A percentile compares a stretch with the other conserved stretches of the same genome.
Conservation (phyloP, 2,329 filamentous ascomycete species). For the Beauveria asiatica region DNA sequence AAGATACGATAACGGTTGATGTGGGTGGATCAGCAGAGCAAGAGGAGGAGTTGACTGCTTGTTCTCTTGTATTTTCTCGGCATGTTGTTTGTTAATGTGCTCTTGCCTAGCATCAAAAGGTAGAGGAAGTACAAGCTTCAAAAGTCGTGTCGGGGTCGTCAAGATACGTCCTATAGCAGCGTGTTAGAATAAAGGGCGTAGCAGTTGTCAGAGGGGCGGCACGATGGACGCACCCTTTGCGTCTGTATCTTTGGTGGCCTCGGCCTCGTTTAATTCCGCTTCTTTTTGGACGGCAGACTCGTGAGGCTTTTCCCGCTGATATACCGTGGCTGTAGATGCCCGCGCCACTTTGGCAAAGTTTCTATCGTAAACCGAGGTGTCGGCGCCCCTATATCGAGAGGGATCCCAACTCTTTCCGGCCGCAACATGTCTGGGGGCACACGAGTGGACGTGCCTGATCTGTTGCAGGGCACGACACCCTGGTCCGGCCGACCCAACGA, state of each 20-base stretch:
- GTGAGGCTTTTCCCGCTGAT: background rate
- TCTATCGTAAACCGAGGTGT: background rate
- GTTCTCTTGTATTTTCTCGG: constrained; percentile 23
- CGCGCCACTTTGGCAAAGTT: constrained; percentile 4
- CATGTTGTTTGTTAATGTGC: constrained; percentile 32
- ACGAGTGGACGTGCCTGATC: background rate
- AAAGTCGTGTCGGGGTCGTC: constrained; percentile 69
- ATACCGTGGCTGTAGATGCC: constrained; percentile 5
- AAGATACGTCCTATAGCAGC: constrained; percentile 58
- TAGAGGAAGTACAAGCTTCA: constrained; percentile 74
- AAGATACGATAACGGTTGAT: constrained; percentile 85
- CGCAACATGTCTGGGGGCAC: background rate
- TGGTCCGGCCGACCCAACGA: background rate
- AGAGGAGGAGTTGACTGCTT: constrained; percentile 60
- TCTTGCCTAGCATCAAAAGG: constrained; percentile 34
- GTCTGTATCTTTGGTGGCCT: constrained; percentile 13
- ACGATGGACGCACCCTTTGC: constrained; percentile 16
- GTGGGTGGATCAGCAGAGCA: constrained; percentile 77
- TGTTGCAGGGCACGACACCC: background rate
- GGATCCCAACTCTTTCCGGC: background rate
- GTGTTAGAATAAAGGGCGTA: background rate
- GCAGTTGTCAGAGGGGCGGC: background rate
- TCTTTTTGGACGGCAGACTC: background rate
- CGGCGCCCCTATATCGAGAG: background rate
- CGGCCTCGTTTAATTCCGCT: background rate